phyloP scores from a whole-genome alignment of 768 basidiomycete species.

The Dentipellis fragilis region DNA sequence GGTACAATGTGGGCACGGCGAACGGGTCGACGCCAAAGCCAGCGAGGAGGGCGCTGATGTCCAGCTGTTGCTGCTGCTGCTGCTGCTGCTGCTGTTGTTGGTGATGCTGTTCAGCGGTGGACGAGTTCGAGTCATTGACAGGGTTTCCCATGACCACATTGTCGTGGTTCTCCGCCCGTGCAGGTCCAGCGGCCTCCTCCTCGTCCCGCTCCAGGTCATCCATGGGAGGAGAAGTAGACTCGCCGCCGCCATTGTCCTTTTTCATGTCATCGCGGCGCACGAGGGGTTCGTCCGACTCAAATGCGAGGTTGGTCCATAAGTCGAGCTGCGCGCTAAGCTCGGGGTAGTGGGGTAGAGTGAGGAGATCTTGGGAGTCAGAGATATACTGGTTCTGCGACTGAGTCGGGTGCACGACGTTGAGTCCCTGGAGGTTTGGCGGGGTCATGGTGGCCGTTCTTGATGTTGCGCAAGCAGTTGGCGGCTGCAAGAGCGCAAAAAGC shows the following conservation, averaged over 20 bases:
- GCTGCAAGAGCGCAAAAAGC: not conserved
- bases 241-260: constrained; percentile 14
- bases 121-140: constrained; percentile 19
- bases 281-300: constrained; percentile 67
- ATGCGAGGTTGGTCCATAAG: constrained; percentile 76
- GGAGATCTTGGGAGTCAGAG: constrained; percentile 41
- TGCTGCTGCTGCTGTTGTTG: constrained; percentile 6
- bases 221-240: constrained; percentile 12
- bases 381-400: constrained; percentile 26
- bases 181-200: constrained; percentile 14
- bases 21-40: constrained; percentile 35
- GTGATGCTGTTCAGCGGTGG: constrained; percentile 17
- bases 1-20: constrained; percentile 19
- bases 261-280: constrained; percentile 24
- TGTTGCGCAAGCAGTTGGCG: not conserved
- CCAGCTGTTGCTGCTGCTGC: constrained; percentile 24
- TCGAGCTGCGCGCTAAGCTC: constrained; percentile 72
- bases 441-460: constrained; percentile 31
- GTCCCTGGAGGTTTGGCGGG: constrained; percentile 60
- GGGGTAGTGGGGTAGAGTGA: constrained; percentile 53
- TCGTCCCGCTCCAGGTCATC: constrained; percentile 26
- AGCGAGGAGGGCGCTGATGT: constrained; percentile 27
- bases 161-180: constrained; percentile 44
- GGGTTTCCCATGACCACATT: constrained; percentile 47
- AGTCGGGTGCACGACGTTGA: constrained; percentile 67